Evolutionary conservation across 495 filamentous ascomycete genomes (phyloP), one percentile per base, ranked within the genome.

Genomic region (Trichoderma parareesei): DNA sequence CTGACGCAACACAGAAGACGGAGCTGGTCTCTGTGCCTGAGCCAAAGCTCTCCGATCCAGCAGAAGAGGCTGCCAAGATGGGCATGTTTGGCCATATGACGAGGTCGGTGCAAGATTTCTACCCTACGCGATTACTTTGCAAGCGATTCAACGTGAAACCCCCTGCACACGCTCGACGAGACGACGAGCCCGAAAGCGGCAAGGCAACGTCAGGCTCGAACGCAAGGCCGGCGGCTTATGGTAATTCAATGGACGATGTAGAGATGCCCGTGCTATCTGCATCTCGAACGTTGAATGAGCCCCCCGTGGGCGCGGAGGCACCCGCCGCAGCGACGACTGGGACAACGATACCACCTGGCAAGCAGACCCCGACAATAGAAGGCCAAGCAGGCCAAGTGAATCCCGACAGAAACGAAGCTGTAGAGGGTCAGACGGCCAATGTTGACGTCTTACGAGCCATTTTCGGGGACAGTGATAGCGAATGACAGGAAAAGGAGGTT

Each of bases 41-140:
- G 10, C 79, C 81, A 44, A 96, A 90, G 68, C 80, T 83, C 2
- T 81, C 87, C 64, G 88, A 94, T 66, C 91, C 93, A 0, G 90
- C 91, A 4, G 90, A 91, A 66, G 86, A 90, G 67, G 94, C 94
- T 5, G 94, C 94, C n/a, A 88, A 83, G 66, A 72, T 97, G 68
- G 92, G 92, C 37, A 96, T 98, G 92, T 98, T 90, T 74, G 94
- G 94, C 0, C 82, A 86, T 2, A 82, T 97, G 85, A 98, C 94
- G 3, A 79, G 94, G 57, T 85, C 80, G 7, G 78, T 79, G 2
- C 66, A 82, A n/a, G 82, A 86, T 6, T 97, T 96, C 70, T 89
- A 87, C 71, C 94, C 95, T 13, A 86, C 89, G 9, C 80, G 92
- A 61, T 74, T 98, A 49, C 74, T 98, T 40, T 98, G 94, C 77